These are phyloP conservation scores for Sugiyamaella smithiae DNA, from an alignment of 805 yeast species.

Conservation along the genomic window DNA sequence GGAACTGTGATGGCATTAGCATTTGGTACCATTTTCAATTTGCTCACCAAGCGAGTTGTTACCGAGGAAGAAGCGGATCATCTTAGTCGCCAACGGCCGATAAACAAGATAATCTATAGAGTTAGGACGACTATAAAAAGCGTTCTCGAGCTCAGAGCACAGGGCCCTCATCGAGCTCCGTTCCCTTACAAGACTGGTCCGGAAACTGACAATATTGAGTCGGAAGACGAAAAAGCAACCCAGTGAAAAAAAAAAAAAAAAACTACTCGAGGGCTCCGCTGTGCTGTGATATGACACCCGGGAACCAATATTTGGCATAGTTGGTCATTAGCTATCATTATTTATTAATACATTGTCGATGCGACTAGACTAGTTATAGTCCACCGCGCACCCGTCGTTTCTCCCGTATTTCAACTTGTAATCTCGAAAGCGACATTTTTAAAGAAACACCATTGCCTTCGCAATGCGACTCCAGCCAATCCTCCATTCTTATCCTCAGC, in stretches of 20 bases:
- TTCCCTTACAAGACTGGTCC: too few species aligned
- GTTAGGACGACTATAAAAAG: constrained; percentile 4
- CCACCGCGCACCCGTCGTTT: constrained; percentile 2
- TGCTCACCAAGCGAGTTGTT: constrained; percentile 68
- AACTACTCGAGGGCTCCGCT: neutral
- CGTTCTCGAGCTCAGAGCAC: constrained; percentile 5
- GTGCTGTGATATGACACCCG: neutral
- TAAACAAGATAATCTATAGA: constrained; percentile 5
- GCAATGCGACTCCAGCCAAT: constrained; percentile 38
- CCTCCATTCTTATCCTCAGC: constrained; percentile 41
- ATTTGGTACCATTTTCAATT: constrained; percentile 81
- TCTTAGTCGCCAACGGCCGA: constrained; percentile 9
- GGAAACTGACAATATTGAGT: too few species aligned
- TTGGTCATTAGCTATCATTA: neutral
- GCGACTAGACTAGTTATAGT: too few species aligned
- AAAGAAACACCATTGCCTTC: constrained; percentile 26
- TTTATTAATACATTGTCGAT: constrained; percentile 4
- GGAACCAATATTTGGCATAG: neutral
- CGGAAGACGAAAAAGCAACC: too few species aligned
- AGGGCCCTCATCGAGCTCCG: constrained; percentile 18
- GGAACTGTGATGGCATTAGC: constrained; percentile 91
- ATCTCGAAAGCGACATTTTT: constrained; percentile 21
- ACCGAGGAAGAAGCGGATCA: constrained; percentile 58
- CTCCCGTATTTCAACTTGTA: constrained; percentile 15
- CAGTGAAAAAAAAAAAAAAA: neutral